Evolutionary conservation across 2,329 filamentous ascomycete genomes (phyloP), one percentile per base, ranked within the genome.

Genomic region (Trichoderma sp.): DNA sequence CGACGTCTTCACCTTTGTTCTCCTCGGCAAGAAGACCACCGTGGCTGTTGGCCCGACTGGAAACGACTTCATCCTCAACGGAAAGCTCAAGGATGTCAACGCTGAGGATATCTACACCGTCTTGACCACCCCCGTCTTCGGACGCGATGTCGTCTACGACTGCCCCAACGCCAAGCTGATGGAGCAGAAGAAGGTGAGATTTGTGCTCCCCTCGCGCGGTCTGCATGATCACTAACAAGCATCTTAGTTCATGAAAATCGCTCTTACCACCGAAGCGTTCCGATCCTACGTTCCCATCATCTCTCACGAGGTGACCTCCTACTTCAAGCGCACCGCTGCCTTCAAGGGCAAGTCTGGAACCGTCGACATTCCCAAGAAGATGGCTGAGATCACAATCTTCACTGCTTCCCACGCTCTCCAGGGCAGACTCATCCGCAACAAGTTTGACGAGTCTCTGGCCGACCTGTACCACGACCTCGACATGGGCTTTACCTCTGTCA

Each of bases 11-110:
- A 97, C 94, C 21, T 97, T 97, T 76, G 83, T 96, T 70, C 87
- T 97, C 60, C 89, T 97, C 65, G 93, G 94, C 75, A 94, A 91
- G 84, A 95, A 93, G 82, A 96, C 92, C 58, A 97, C 94, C 4
- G 93, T 96, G 54, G 94, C 89, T 74, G 82, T 97, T 70, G 93
- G 94, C 67, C 89, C 91, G 43, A 86, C 90, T 73, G 93, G 93
- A 73, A 97, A 96, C 79, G 92, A 97, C 73, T 96, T 97, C 79
- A 94, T 97, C 73, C 84, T 97, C 73, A 97, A 97, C 78, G 93
- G 92, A 77, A 97, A 96, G 83, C 85, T 93, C 75, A 93, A 91
- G 82, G 93, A 97, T 76, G 90, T 97, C 75, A 94, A 91, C 77
- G 94, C 94, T 43, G 94, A 97, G 81, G 93, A 97, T 76, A 92